These are phyloP conservation scores for Fraxinus angustifolia DNA, from an alignment of 305 asterid species.

Conservation along the genomic window DNA sequence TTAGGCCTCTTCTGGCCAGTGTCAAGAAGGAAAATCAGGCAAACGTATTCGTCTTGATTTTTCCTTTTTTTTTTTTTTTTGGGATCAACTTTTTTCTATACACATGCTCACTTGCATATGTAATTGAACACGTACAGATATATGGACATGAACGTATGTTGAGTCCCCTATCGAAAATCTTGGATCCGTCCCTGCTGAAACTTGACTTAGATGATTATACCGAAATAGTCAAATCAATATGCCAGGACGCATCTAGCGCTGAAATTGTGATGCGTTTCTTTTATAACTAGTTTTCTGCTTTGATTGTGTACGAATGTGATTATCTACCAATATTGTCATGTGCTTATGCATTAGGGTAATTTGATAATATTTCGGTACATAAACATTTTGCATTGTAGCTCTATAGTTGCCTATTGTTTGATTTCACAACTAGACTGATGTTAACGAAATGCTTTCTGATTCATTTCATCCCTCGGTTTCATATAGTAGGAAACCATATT, in stretches of 20 bases:
- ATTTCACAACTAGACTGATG: neutral
- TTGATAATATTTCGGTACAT: neutral
- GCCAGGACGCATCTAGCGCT: neutral
- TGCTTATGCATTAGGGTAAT: neutral
- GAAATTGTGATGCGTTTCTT: neutral
- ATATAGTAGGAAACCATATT: neutral
- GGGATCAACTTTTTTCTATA: neutral
- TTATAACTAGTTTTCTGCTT: neutral
- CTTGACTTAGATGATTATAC: constrained; percentile 13
- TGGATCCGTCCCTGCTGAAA: neutral
- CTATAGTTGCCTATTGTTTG: neutral
- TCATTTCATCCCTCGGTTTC: neutral
- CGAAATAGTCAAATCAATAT: constrained; percentile 20
- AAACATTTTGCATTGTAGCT: neutral
- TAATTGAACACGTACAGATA: neutral
- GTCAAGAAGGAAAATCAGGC: constrained; percentile 43
- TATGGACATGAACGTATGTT: neutral
- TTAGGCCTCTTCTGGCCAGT: constrained; percentile 42
- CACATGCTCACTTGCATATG: neutral
- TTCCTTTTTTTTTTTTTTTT: neutral
- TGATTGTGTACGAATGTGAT: neutral
- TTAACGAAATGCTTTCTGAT: neutral
- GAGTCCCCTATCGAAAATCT: neutral
- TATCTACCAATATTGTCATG: neutral
- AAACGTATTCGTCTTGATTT: constrained; percentile 9